A percentile compares a stretch with the other conserved stretches of the same genome.
Evolutionary conservation across 805 yeast genomes (phyloP).

Genomic region (Candida nemodendra): DNA sequence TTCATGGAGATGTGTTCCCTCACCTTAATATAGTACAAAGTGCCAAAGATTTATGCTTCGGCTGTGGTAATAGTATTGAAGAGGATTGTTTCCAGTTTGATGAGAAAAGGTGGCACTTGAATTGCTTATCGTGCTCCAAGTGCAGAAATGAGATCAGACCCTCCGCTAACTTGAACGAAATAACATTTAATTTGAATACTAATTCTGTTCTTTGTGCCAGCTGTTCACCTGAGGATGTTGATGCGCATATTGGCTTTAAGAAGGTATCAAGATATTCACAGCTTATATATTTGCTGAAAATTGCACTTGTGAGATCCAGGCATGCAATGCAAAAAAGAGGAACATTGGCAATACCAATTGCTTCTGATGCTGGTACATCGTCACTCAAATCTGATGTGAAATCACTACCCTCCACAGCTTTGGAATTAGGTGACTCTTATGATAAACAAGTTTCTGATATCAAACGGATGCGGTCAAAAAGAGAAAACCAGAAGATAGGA

Average conservation of each 20-base stretch:
- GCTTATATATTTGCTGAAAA: slow-evolving; percentile 70
- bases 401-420: background rate
- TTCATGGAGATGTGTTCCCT: slow-evolving; percentile 39
- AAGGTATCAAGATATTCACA: slow-evolving; percentile 70
- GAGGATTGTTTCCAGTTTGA: slow-evolving; percentile 67
- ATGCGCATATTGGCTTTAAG: slow-evolving; percentile 53
- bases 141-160: slow-evolving; percentile 48
- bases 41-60: slow-evolving; percentile 73
- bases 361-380: slow-evolving; percentile 3
- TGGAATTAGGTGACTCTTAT: slow-evolving; percentile 47
- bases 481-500: slow-evolving; percentile 59
- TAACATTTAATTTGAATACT: slow-evolving; percentile 41
- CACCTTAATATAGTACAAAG: slow-evolving; percentile 49
- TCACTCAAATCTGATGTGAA: background rate
- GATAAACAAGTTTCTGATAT: slow-evolving; percentile 72
- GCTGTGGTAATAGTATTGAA: slow-evolving; percentile 77
- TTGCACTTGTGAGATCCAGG: slow-evolving; percentile 76
- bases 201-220: slow-evolving; percentile 53
- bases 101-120: slow-evolving; percentile 76
- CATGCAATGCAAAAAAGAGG: slow-evolving; percentile 49
- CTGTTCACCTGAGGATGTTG: slow-evolving; percentile 55
- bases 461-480: slow-evolving; percentile 67
- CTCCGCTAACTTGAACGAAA: slow-evolving; percentile 42
- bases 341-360: background rate
- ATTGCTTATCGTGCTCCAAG: slow-evolving; percentile 65